Evolutionary conservation across 106 monocot genomes (phyloP), one percentile per base, ranked within the genome.

Genomic region (Dendrobium officinale): DNA sequence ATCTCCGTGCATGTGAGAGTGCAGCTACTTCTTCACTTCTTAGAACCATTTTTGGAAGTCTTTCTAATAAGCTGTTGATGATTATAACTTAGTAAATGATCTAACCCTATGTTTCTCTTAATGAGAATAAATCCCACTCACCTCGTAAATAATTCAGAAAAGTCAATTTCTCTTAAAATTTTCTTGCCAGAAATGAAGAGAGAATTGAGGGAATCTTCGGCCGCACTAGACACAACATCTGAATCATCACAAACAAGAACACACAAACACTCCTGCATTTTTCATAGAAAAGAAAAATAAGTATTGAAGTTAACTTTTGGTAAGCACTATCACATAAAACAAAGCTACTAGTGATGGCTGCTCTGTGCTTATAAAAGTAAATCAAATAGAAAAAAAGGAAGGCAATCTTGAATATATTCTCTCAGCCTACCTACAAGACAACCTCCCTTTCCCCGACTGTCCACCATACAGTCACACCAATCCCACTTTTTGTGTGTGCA

Each of bases 221-320:
- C 97, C 79, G 86, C 77, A 58, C 55, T 72, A 81, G 90, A 92
- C n/a, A 99, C 90, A 76, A 78, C 45, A 22, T 81, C 89, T 79
- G 95, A 87, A 86, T 93, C 91, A 88, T 99, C 98, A 87, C 81
- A 91, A 82, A 84, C 91, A 58, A 98, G 89, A 82, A 88, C 79
- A 85, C 98, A 99, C 81, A 95, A 86, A 83, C 93, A 95, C 70
- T 99, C 98, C 98, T 95, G 92, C 86, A 86, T 84, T 81, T 51
- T 80, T 79, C 44, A 8, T 58, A 48, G 81, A 40, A 48, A 9
- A 76, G 20, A 19, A 74, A 74, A 22, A 22, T 41, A n/a, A 43
- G 41, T 18, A 44, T 37, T 44, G 29, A 16, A 15, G 70, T 70
- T 15, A 70, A 70, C 4, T 42, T 73, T 22, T 8, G 44, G 20